Evolutionary conservation across 768 basidiomycete genomes (phyloP).

Genomic region (Tephrocybe rancida): DNA sequence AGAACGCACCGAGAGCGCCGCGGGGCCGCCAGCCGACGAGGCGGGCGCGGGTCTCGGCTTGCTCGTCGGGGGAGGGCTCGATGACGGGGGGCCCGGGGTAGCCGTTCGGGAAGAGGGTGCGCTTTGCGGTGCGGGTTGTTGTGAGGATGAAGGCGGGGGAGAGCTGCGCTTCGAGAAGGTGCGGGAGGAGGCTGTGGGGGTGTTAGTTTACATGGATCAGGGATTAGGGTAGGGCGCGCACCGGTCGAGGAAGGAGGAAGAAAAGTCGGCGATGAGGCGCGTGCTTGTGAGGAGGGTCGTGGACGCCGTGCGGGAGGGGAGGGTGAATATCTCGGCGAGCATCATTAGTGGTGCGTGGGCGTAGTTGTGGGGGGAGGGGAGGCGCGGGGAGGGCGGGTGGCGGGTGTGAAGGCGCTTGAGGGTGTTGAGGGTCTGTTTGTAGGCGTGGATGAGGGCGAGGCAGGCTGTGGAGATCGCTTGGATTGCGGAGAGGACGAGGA

Average conservation of each 20-base stretch:
- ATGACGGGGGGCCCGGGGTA: slow-evolving; percentile 75
- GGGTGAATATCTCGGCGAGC: slow-evolving; percentile 50
- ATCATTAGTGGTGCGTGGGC: slow-evolving; percentile 45
- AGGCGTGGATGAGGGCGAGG: slow-evolving; percentile 67
- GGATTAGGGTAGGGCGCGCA: slow-evolving; percentile 24
- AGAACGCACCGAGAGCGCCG: slow-evolving; percentile 35
- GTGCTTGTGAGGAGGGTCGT: slow-evolving; percentile 46
- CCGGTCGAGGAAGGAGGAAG: slow-evolving; percentile 63
- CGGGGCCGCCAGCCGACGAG: slow-evolving; percentile 40
- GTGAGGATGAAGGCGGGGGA: slow-evolving; percentile 54
- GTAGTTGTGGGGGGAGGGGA: slow-evolving; percentile 34
- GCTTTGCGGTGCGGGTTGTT: slow-evolving; percentile 58
- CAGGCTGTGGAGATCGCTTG: slow-evolving; percentile 72
- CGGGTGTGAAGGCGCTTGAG: slow-evolving; percentile 65
- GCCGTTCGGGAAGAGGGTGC: slow-evolving; percentile 85
- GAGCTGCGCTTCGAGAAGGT: slow-evolving; percentile 59
- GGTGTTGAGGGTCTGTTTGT: slow-evolving; percentile 64
- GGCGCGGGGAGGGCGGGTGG: slow-evolving; percentile 22
- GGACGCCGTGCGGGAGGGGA: slow-evolving; percentile 50
- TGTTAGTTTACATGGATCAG: neutral
- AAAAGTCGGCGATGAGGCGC: slow-evolving; percentile 46
- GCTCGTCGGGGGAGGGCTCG: slow-evolving; percentile 81
- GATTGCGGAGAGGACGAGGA: slow-evolving; percentile 73
- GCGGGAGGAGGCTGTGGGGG: slow-evolving; percentile 60
- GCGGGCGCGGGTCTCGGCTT: slow-evolving; percentile 53